Base-by-base conservation (phyloP, 2,329 filamentous ascomycete species). In the Alternaria brassicicola region DNA sequence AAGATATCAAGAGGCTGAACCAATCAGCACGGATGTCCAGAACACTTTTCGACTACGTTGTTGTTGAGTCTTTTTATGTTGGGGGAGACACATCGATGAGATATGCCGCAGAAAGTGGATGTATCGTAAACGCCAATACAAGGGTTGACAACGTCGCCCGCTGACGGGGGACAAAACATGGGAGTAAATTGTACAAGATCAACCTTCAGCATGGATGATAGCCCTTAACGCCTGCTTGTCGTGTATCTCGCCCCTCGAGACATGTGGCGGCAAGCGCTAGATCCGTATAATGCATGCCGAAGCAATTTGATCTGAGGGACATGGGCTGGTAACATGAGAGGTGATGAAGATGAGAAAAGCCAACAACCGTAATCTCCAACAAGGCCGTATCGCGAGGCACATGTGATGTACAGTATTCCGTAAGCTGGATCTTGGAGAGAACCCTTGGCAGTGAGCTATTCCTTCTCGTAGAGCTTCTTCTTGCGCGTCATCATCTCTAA, bases 401-500 rank as follows among this genome's bases (percentile, higher is more conserved):
- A 52, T 3, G 3, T 21, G 19, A 35, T 23, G 35, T 49, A 39
- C 19, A 41, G 25, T 38, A 26, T 49, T 10, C n/a, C 23, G 31
- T 17, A 13, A 47, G 28, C 13, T 47, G 19, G 19, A 23, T 9
- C 26, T 28, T 28, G 21, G 3, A 39, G 43, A 21, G 13, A 33
- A 15, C 28, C 13, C 9, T 10, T 12, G 23, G 19, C 31, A 10
- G 13, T 6, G 7, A 12, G 43, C 33, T 55, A 63, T 9, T 63
- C 50, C 25, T 59, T 59, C 28, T 64, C 61, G 36, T 78, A 80
- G 2, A 79, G 59, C 64, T 74, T 79, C 57, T 70, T 70, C 59
- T 72, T 72, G 35, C 78, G 70, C 31, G 62, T 66, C 76, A 80
- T 79, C 12, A 52, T 45, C 31, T 75, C 33, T 36, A 36, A 10